These are phyloP conservation scores for Penicillium bovifimosum DNA, from an alignment of 495 filamentous ascomycete genomes.

Conservation along the genomic window DNA sequence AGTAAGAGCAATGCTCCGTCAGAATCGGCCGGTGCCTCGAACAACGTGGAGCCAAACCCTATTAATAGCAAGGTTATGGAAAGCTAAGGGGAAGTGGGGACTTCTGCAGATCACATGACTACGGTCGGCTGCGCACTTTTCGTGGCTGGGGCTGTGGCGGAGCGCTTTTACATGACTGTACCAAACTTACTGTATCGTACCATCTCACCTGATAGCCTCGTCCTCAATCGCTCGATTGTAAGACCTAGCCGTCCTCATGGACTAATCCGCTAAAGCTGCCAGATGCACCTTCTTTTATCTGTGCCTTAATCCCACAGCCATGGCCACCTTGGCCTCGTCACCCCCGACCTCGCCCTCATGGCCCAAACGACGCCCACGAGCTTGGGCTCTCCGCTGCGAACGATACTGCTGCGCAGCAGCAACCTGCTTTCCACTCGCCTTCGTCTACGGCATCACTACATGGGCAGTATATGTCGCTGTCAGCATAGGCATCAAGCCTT, in stretches of 20 bases:
- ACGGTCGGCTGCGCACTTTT: neutral
- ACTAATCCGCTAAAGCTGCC: slow-evolving; percentile 6
- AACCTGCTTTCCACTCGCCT: slow-evolving; percentile 81
- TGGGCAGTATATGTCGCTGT: slow-evolving; percentile 90
- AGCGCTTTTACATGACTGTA: neutral
- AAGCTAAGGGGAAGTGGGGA: no score
- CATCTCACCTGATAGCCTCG: slow-evolving; percentile 1
- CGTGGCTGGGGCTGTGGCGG: slow-evolving; percentile 6
- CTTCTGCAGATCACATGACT: no score
- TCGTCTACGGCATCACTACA: slow-evolving; percentile 82
- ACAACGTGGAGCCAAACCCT: no score
- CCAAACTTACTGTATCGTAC: neutral
- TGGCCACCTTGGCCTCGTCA: slow-evolving; percentile 40
- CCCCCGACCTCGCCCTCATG: slow-evolving; percentile 45
- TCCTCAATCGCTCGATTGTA: neutral
- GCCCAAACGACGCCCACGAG: slow-evolving; percentile 44
- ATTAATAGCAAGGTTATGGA: no score
- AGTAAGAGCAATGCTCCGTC: no score
- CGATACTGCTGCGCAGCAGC: slow-evolving; percentile 73
- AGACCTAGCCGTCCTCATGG: no score
- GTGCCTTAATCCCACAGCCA: slow-evolving; percentile 18
- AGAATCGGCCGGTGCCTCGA: no score
- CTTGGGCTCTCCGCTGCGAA: slow-evolving; percentile 73
- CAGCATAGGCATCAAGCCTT: slow-evolving; percentile 58
- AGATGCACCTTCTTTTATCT: slow-evolving; percentile 11